A percentile compares a stretch with the other conserved stretches of the same genome.
phyloP scores from a whole-genome alignment of 2,329 filamentous ascomycete species.

The Monosporascus sp. region DNA sequence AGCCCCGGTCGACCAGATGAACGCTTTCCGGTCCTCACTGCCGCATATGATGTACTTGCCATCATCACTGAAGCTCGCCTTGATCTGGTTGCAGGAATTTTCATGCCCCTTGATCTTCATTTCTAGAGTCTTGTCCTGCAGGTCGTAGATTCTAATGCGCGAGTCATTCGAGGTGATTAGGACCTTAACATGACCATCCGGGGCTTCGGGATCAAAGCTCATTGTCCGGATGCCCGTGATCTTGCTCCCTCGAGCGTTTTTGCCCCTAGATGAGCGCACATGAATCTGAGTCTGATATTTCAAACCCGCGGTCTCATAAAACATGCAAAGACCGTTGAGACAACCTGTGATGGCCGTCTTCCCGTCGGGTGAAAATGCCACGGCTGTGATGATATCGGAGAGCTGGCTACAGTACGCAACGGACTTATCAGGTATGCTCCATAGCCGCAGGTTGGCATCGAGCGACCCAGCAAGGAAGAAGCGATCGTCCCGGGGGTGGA shows the following conservation, averaged over 20 bases:
- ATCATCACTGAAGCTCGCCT: constrained; percentile 83
- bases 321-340: constrained; percentile 76
- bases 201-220: constrained; percentile 42
- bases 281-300: constrained; percentile 82
- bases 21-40: constrained; percentile 84
- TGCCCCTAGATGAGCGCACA: constrained; percentile 85
- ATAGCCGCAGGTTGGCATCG: constrained; percentile 80
- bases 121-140: constrained; percentile 78
- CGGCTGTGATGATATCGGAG: constrained; percentile 86
- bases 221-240: constrained; percentile 89
- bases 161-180: constrained; percentile 95
- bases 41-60: constrained; percentile 83
- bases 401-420: constrained; percentile 76
- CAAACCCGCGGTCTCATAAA: constrained; percentile 89
- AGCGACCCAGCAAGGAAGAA: constrained; percentile 95
- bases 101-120: constrained; percentile 89
- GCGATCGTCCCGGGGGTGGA: constrained; percentile 89
- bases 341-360: constrained; percentile 85
- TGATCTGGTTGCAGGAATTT: constrained; percentile 85
- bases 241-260: constrained; percentile 94
- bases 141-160: constrained; percentile 80
- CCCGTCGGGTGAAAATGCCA: constrained; percentile 89
- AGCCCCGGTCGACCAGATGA: constrained; percentile 74
- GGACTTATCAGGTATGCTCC: constrained; percentile 96
- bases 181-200: constrained; percentile 68